A percentile compares a stretch with the other conserved stretches of the same genome.
Conservation (phyloP, 2,329 filamentous ascomycete species). For the Pseudogymnoascus sp. region DNA sequence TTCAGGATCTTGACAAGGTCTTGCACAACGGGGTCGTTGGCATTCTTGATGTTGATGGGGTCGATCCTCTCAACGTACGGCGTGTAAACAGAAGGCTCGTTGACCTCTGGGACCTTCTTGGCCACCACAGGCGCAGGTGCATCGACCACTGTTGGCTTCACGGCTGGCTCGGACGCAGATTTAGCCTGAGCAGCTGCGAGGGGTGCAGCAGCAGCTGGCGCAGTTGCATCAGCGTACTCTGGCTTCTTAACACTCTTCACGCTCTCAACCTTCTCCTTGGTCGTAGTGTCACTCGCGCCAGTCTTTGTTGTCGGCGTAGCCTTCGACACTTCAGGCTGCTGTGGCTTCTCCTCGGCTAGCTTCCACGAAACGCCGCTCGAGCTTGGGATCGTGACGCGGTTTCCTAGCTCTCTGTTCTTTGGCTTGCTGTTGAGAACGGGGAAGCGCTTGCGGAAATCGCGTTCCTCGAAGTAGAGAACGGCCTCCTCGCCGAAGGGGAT, state of each 20-base stretch:
- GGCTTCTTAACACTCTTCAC: slow-evolving; percentile 30
- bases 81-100: slow-evolving; percentile 56
- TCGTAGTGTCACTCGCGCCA: slow-evolving; percentile 23
- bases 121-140: slow-evolving; percentile 13
- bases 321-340: slow-evolving; percentile 11
- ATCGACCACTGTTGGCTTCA: background rate
- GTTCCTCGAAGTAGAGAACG: slow-evolving; percentile 91
- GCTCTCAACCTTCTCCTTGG: slow-evolving; percentile 26
- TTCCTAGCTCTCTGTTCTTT: slow-evolving; percentile 46
- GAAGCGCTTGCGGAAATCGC: slow-evolving; percentile 85
- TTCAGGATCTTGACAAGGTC: slow-evolving; percentile 93
- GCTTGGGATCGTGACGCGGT: slow-evolving; percentile 73
- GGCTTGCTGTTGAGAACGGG: slow-evolving; percentile 37
- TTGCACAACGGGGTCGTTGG: slow-evolving; percentile 80
- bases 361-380: slow-evolving; percentile 81
- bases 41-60: slow-evolving; percentile 64
- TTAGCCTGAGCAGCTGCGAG: slow-evolving; percentile 22
- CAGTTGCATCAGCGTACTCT: slow-evolving; percentile 21
- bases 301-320: slow-evolving; percentile 14
- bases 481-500: slow-evolving; percentile 90
- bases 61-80: slow-evolving; percentile 63
- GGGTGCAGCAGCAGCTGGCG: slow-evolving; percentile 18
- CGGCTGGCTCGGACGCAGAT: slow-evolving; percentile 19
- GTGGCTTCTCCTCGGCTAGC: slow-evolving; percentile 53
- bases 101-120: slow-evolving; percentile 49